Base-by-base conservation (phyloP, 768 basidiomycete genomes). In the Phylloporus arenicola region DNA sequence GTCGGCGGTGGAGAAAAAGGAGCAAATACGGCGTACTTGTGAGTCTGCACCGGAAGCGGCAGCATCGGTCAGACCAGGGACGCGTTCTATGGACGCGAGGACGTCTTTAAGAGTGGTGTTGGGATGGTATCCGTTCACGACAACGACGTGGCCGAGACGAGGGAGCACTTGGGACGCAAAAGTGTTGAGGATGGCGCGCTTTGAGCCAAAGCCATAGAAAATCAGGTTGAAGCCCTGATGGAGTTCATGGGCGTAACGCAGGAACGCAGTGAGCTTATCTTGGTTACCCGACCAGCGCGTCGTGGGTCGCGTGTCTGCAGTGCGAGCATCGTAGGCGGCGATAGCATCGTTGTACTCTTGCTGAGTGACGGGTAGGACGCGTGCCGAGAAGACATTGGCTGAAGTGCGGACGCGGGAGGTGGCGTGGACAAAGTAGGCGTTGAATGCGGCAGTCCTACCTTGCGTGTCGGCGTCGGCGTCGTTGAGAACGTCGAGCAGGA, bases 191-290 rank as follows among this genome's bases (percentile, higher is more conserved):
- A 86, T 57, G 16, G 62, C 65, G 48, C 90, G 76, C 65, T 99
- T 99, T 17, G 91, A 94, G 6, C 95, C 95, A 59, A 83, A 80
- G 1, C 95, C 95, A 60, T 92, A 91, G 66, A 91, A 84, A 17
- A 94, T 68, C 39, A 97, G 70, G 65, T 90, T 93, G 75, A 92
- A 97, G 1, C 92, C 93, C 63, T 84, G 79, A 2, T 74, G 71
- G 22, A 97, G 75, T 66, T 97, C 92, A 53, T 75, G 71, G 39
- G 79, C 68, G 64, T 86, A 87, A 38, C 83, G 78, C 20, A 74
- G 70, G 60, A 86, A 84, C 16, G 80, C 69, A 5, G 64, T 56
- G 16, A 34, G 43, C 22, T 43, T 4, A 16, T 57, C 60, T 22
- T 47, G 41, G 17, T 16, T 45, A 17, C 63, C 57, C 1, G 27